Percentiles rank a stretch among this genome's conserved stretches.
These are phyloP conservation scores for Phytophthora tentaculata DNA, from an alignment of 352 stramenopile species.

Conservation along the genomic window DNA sequence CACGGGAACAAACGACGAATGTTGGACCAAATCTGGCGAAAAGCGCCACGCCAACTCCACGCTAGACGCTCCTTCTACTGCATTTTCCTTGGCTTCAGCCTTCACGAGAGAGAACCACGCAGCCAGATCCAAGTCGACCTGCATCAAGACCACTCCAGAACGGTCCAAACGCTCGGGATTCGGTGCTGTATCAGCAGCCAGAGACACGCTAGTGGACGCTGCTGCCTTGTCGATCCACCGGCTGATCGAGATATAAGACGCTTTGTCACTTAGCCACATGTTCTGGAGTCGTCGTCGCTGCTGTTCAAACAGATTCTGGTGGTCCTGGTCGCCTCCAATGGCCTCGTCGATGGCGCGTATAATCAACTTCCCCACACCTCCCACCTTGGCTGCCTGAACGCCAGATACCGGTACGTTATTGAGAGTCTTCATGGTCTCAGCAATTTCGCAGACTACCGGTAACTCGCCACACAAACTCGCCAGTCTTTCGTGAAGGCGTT, in stretches of 20 bases:
- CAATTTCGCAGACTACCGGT: constrained; percentile 51
- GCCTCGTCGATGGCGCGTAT: constrained; percentile 51
- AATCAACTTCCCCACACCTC: constrained; percentile 36
- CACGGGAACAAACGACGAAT: constrained; percentile 47
- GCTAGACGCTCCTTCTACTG: background rate
- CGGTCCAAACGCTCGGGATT: constrained; percentile 1
- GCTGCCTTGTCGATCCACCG: constrained; percentile 10
- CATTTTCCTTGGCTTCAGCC: background rate
- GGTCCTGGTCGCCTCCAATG: constrained; percentile 35
- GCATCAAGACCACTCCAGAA: constrained; percentile 51
- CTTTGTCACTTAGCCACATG: constrained; percentile 47
- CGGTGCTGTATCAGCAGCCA: constrained; percentile 6
- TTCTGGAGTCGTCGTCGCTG: constrained; percentile 36
- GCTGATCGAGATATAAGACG: constrained; percentile 30
- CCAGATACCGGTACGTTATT: background rate
- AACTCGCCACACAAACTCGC: constrained; percentile 46
- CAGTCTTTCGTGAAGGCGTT: constrained; percentile 36
- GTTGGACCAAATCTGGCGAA: constrained; percentile 48
- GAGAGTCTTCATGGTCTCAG: constrained; percentile 4
- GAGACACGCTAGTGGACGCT: constrained; percentile 1
- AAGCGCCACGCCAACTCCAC: constrained; percentile 45
- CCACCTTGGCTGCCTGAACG: constrained; percentile 15
- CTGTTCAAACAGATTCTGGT: constrained; percentile 40
- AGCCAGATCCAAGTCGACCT: constrained; percentile 73
- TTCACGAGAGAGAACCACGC: constrained; percentile 67